phyloP scores from a whole-genome alignment of 2,329 filamentous ascomycete genomes.

The Ophiostoma pallidulum region DNA sequence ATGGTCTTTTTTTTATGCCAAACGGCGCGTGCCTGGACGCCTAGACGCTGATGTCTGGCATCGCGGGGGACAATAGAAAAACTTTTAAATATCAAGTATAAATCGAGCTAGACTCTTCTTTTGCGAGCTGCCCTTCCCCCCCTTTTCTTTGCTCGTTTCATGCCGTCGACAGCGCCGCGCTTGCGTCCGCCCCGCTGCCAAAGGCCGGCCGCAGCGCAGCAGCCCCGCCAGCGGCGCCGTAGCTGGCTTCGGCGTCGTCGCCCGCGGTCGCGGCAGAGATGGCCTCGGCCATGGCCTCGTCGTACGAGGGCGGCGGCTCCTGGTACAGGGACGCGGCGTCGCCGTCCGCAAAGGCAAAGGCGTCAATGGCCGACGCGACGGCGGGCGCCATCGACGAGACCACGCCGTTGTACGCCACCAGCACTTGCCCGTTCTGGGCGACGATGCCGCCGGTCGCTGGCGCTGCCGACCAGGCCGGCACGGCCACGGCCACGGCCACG shows the following conservation, averaged over 20 bases:
- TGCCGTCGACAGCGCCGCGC: neutral
- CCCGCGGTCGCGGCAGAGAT: neutral
- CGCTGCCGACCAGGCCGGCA: too few species aligned
- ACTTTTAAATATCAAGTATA: too few species aligned
- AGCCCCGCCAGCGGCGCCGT: neutral
- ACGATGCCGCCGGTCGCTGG: conserved; percentile 1
- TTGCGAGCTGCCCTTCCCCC: too few species aligned
- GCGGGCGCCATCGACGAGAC: conserved; percentile 8
- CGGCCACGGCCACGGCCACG: too few species aligned
- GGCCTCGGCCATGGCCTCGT: conserved; percentile 69
- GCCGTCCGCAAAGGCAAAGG: conserved; percentile 9
- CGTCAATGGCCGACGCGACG: conserved; percentile 12
- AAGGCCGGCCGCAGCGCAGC: conserved; percentile 7
- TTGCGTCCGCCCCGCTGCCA: conserved; percentile 4
- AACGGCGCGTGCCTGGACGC: too few species aligned
- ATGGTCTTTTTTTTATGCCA: too few species aligned
- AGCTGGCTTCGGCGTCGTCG: neutral
- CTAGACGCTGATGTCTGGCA: too few species aligned
- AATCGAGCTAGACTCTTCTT: too few species aligned
- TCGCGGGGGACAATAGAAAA: too few species aligned
- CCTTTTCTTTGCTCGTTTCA: too few species aligned
- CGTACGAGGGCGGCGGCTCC: conserved; percentile 89
- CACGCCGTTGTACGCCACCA: conserved; percentile 10
- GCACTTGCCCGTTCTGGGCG: conserved; percentile 4
- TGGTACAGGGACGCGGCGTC: conserved; percentile 34